Conservation (phyloP, 1,139 yeast species). For the Hyphopichia khmerensis region DNA sequence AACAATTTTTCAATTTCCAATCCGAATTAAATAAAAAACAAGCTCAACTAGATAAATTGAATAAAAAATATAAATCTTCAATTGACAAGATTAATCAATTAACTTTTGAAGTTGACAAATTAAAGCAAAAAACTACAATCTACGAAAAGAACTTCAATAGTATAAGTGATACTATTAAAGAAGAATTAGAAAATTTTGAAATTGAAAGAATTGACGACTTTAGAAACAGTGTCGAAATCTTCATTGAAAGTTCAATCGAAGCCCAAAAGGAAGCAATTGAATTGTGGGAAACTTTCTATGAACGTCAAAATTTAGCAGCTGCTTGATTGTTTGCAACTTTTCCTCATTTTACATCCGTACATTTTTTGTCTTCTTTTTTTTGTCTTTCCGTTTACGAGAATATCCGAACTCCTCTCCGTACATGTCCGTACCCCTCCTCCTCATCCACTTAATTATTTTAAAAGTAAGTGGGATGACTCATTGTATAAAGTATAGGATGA, state of each 20-base stretch:
- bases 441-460: no score
- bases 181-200: constrained; percentile 71
- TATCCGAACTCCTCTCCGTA: no score
- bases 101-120: constrained; percentile 56
- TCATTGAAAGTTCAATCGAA: constrained; percentile 87
- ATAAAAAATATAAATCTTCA: constrained; percentile 56
- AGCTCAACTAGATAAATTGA: constrained; percentile 51
- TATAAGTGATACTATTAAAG: constrained; percentile 63
- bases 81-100: constrained; percentile 58
- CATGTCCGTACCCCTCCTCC: no score
- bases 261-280: constrained; percentile 94
- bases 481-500: no score
- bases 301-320: constrained; percentile 35
- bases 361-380: no score
- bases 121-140: constrained; percentile 56
- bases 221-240: constrained; percentile 86
- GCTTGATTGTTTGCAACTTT: constrained; percentile 6
- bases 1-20: constrained; percentile 51
- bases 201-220: constrained; percentile 79
- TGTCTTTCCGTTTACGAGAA: no score
- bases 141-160: constrained; percentile 60
- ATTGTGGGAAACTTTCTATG: constrained; percentile 88
- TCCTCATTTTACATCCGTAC: no score
- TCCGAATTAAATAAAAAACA: constrained; percentile 48
- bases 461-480: no score